Evolutionary conservation across 495 filamentous ascomycete species (phyloP), one percentile per base, ranked within the genome.

Genomic region (Hamigera avellanea): DNA sequence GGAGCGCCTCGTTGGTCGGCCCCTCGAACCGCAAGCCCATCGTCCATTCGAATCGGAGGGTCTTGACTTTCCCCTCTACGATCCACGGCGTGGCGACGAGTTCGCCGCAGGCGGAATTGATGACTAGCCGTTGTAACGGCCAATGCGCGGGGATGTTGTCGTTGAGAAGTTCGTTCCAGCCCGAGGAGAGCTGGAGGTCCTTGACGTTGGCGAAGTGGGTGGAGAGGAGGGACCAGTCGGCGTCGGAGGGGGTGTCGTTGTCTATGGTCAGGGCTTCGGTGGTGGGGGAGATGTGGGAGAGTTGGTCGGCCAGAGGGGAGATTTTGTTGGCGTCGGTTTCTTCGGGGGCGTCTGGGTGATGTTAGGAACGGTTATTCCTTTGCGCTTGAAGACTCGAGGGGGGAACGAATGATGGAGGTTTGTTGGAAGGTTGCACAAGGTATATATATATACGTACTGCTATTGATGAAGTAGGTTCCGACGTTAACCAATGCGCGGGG

Each of bases 131-230:
- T 14, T 45, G 26, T 0, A 54, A 21, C 3, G 46, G 46, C 54
- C 54, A 54, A 18, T 57, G 54, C 9, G 33, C 16, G 8, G 54
- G 54, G 14, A 57, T 37, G 3, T 44, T 25, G 16, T 57, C 51
- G 18, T 50, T 52, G 1, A 54, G 39, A 0, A 50, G 29, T 36
- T 54, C 53, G n/a, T 51, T 35, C 21, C 37, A 48, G 0, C 48
- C 49, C n/a, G 26, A 41, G 2, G 36, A 21, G 10, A 52, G 14
- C 17, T 43, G 33, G 5, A 52, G 40, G 15, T 42, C 29, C 9
- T 43, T 30, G 9, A 51, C 36, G 8, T 16, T 25, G 15, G 35
- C 19, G 27, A 57, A 54, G 39, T 54, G 49, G 14, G 40, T 19
- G 8, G 48, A 28, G 15, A 54, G 49, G 7, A 57, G 32, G 1